Conservation (phyloP, 2,329 filamentous ascomycete species). For the Penicillium sp. region DNA sequence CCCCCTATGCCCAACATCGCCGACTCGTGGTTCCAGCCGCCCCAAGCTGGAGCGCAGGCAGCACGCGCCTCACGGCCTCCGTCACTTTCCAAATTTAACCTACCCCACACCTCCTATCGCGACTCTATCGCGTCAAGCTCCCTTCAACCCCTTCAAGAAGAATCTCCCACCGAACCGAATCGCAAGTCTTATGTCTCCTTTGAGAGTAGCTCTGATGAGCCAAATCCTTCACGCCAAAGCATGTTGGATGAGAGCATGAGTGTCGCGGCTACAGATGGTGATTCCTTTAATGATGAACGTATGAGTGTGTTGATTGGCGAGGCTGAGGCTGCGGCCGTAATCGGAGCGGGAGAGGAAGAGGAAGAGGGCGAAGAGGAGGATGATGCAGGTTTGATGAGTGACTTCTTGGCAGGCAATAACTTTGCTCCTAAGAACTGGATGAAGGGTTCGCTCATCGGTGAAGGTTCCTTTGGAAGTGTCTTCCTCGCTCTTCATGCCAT, state of each 20-base stretch:
- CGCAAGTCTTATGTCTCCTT: constrained; percentile 93
- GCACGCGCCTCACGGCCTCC: constrained; percentile 59
- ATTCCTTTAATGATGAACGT: constrained; percentile 74
- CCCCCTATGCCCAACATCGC: constrained; percentile 82
- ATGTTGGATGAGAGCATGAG: constrained; percentile 85
- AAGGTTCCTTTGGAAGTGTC: constrained; percentile 94
- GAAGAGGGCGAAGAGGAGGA: constrained; percentile 53
- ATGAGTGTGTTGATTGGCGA: constrained; percentile 83
- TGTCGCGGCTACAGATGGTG: constrained; percentile 64
- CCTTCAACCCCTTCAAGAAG: constrained; percentile 87
- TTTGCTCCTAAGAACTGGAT: constrained; percentile 99
- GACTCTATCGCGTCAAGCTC: constrained; percentile 89
- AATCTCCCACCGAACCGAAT: constrained; percentile 82
- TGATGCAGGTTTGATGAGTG: constrained; percentile 73
- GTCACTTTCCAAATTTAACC: constrained; percentile 63
- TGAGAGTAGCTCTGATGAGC: constrained; percentile 68
- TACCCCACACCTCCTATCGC: constrained; percentile 69
- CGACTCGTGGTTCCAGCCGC: constrained; percentile 78
- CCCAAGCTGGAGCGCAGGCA: constrained; percentile 55
- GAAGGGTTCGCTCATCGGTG: constrained; percentile 96
- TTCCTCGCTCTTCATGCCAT: constrained; percentile 94
- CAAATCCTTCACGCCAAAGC: constrained; percentile 75
- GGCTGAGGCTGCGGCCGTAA: constrained; percentile 89
- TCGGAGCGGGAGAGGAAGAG: too few relatives aligned
- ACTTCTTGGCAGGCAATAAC: constrained; percentile 88